Base-by-base conservation (phyloP, 2,329 filamentous ascomycete species). In the Aureobasidium musti region DNA sequence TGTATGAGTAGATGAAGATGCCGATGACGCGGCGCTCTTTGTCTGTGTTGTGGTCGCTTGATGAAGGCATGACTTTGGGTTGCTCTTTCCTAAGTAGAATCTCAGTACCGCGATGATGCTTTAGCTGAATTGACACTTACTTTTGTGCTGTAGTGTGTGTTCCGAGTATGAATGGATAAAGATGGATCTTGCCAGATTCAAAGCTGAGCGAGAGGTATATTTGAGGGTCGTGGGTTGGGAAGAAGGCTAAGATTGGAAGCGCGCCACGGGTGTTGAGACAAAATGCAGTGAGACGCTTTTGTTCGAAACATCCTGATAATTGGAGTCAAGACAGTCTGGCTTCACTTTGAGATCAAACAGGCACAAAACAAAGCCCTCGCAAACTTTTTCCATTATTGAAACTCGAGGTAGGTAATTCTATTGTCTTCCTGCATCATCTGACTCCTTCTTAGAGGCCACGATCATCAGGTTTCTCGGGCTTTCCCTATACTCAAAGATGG, bases 401-500 rank as follows among this genome's bases (percentile, higher is more conserved):
- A 39, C 17, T 39, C 35, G 14, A 17, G 14, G 3, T 52, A 14
- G 30, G 13, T 50, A 19, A 3, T 7, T 17, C 26, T 30, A 30
- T 26, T 8, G 17, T 26, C 14, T 26, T 30, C 13, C 17, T 10
- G 5, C 2, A 28, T 30, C 26, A 8, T 19, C 14, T 8, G 14
- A 6, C 33, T 26, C 35, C 14, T 26, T 33, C 54, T 52, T 68
- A 7, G 45, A 37, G n/a, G 54, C 68, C 17, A 69, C 68, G 30
- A 69, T 41, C 68, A 69, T 67, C 56, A 69, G 8, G 47, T 69
- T 69, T 21, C 68, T 65, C 11, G 68, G 68, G 21, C 68, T 69
- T 8, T 53, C 30, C 49, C n/a, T 54, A 23, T 69, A 69, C 3
- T 67, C 54, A 45, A 69, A 69, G 0, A 69, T 28, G 2, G 66